A percentile compares a stretch with the other conserved stretches of the same genome.
Conservation (phyloP, 306 rosid species). For the Quercus dentata region DNA sequence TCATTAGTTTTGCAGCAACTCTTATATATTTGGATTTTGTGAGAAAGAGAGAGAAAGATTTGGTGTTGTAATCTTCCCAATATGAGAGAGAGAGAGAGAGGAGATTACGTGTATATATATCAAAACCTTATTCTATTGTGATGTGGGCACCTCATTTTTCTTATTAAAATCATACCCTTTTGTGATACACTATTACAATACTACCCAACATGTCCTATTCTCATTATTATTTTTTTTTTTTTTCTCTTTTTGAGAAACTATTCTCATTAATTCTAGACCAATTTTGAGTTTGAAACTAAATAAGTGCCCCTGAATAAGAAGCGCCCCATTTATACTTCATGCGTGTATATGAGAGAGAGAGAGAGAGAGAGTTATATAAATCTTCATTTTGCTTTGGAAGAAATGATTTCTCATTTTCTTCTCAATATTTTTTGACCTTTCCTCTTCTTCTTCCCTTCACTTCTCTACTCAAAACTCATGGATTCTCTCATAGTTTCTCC, state of each 20-base stretch:
- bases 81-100: neutral
- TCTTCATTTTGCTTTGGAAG: conserved; percentile 28
- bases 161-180: neutral
- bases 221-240: neutral
- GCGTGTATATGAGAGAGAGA: conserved; percentile 17
- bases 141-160: conserved; percentile 7
- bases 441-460: conserved; percentile 37
- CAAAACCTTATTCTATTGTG: neutral
- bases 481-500: conserved; percentile 12
- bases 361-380: conserved; percentile 30
- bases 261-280: conserved; percentile 11
- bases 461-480: neutral
- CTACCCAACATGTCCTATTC: neutral
- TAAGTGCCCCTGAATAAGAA: conserved; percentile 29
- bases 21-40: conserved; percentile 15
- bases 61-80: neutral
- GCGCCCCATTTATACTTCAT: conserved; percentile 32
- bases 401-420: conserved; percentile 20
- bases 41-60: conserved; percentile 11
- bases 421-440: conserved; percentile 41
- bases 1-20: conserved; percentile 31
- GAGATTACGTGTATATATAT: neutral
- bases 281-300: conserved; percentile 7
- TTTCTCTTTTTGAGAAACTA: neutral
- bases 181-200: too few species aligned